Evolutionary conservation across 1,284 basidiomycete species (phyloP), one percentile per base, ranked within the genome.

Genomic region (Malassezia furfur): DNA sequence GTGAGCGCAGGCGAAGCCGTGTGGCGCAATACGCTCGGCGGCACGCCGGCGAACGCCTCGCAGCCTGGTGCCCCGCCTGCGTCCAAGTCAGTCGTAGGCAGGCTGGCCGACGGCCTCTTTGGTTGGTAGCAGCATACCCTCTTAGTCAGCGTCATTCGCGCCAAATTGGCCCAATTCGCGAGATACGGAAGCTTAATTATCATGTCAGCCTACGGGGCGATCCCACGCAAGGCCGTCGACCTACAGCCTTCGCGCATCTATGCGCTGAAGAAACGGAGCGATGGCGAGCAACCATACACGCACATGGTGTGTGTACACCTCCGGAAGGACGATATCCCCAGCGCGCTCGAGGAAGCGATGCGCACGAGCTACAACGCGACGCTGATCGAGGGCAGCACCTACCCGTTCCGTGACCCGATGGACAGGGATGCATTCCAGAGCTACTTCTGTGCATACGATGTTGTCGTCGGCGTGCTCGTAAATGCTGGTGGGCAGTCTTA

Each of bases 391-490:
- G 89, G 90, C 0, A 74, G 78, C 63, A 88, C 88, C 5, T 91
- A 91, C 74, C 88, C 89, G 0, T 88, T 90, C 71, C 85, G 88
- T 64, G 76, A 78, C 73, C 78, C 68, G 58, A 81, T 78, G 76
- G 81, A 77, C 50, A 78, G 79, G 11, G 76, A 80, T 12, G 77
- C 78, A 4, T 90, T 88, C 74, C 80, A 80, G 49, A 77, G 77
- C 60, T 90, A 88, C 74, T 91, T 84, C 73, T 84, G 88, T 65
- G 81, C 81, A 3, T 83, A 80, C 12, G 85, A 87, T 63, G 83
- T 86, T 0, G 81, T 91, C 60, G 74, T 91, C 44, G 88, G 83
- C 0, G 77, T 91, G 38, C 67, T 80, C 9, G 77, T 76, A 11
- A 49, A 56, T 32, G 57, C 22, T 8, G 17, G 7, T 14, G 15